Evolutionary conservation across 2,329 filamentous ascomycete species (phyloP), one percentile per base, ranked within the genome.

Genomic region (Epichloe sp.): DNA sequence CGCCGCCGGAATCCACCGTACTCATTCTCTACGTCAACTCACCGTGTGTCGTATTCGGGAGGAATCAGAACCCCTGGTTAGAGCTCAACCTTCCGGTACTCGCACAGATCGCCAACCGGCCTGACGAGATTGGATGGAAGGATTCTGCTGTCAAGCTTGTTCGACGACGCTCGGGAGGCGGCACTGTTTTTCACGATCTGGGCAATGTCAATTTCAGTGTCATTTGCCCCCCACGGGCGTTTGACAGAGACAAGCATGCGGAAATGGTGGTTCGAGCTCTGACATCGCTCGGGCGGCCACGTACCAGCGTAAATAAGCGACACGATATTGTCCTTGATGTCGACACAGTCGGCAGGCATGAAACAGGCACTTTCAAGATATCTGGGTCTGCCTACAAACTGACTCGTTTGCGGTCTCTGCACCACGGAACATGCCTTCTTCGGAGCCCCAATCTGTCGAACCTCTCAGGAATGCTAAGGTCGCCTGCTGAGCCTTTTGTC

Each of bases 31-130:
- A 97, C 71, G 79, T 82, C 60, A 97, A 98, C 69, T 70, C 80
- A 38, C 89, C 91, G 1, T 89, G 87, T 64, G 78, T 98, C 53
- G 83, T 98, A 63, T 84, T 98, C 58, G 93, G 93, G 43, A 83
- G 93, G 54, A 98, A 98, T 66, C 93, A 98, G 71, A 98, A 98
- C 65, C 93, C 93, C 50, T 98, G 91, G 93, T 76, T 88, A 8
- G 93, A 98, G 71, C 82, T 88, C 55, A 87, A 95, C 63, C 75
- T 96, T 8, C 70, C 70, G 40, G 72, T 80, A 1, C 71, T 95
- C 2, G 60, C 60, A 3, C 57, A 55, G 48, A 58, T 59, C 47
- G 52, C 55, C 7, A 45, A 54, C n/a, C 48, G 48, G 8, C 58
- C 57, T 8, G 53, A 58, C 15, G 58, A 54, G 42, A 44, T 59